Evolutionary conservation across 306 rosid species (phyloP).

Genomic region (Castanea crenata): DNA sequence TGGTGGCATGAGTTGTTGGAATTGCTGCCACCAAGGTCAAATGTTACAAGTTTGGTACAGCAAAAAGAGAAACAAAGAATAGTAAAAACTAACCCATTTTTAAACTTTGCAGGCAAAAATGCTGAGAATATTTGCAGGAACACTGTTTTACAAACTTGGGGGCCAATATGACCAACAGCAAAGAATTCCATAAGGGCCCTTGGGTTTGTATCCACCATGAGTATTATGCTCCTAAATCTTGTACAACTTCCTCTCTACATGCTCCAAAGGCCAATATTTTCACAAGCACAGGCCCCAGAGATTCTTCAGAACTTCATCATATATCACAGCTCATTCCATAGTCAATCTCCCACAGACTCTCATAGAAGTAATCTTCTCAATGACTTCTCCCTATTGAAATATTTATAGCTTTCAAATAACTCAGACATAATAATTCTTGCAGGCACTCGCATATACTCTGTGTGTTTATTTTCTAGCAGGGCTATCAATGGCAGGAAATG

Average conservation of each 20-base stretch:
- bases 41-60: too few species aligned
- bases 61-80: neutral
- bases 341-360: constrained; percentile 14
- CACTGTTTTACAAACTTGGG: constrained; percentile 1
- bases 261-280: constrained; percentile 11
- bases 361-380: constrained; percentile 5
- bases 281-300: constrained; percentile 3
- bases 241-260: constrained; percentile 14
- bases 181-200: constrained; percentile 8
- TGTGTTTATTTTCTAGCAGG: neutral
- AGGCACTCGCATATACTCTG: neutral
- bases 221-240: neutral
- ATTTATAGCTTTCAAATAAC: neutral
- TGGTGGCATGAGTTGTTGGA: too few species aligned
- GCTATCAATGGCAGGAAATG: neutral
- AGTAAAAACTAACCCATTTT: neutral
- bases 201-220: constrained; percentile 6
- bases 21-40: too few species aligned
- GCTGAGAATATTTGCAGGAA: neutral
- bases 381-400: neutral
- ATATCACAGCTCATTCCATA: neutral
- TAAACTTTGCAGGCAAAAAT: neutral
- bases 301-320: constrained; percentile 8
- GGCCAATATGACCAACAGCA: constrained; percentile 5
- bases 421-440: neutral